These are phyloP conservation scores for Guyanaporus albipodus DNA, from an alignment of 768 basidiomycete species.

Conservation along the genomic window DNA sequence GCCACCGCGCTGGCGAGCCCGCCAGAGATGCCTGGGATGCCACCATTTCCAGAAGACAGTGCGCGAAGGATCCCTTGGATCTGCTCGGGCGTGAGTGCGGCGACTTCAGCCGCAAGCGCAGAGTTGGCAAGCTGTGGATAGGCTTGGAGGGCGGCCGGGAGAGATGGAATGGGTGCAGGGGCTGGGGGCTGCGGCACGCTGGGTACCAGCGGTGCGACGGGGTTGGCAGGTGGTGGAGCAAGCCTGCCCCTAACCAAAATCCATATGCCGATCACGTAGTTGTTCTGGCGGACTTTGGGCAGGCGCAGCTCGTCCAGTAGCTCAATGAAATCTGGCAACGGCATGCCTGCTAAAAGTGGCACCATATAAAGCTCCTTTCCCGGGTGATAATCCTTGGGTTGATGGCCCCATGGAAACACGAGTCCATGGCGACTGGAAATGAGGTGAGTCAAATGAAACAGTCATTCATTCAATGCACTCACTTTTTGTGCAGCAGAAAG, in stretches of 20 bases:
- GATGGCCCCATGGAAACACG: conserved; percentile 80
- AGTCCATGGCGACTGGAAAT: conserved; percentile 73
- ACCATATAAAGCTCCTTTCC: conserved; percentile 88
- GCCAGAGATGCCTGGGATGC: conserved; percentile 28
- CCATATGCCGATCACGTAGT: conserved; percentile 80
- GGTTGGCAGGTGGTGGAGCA: conserved; percentile 37
- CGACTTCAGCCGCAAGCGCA: conserved; percentile 66
- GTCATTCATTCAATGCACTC: conserved; percentile 26
- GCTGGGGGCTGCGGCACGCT: conserved; percentile 14
- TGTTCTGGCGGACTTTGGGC: conserved; percentile 55
- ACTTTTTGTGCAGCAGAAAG: conserved; percentile 73
- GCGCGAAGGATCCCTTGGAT: conserved; percentile 64
- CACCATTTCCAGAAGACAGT: conserved; percentile 42
- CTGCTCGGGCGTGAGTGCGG: conserved; percentile 72
- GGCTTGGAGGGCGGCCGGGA: conserved; percentile 26
- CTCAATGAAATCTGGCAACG: conserved; percentile 82
- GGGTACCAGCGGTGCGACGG: conserved; percentile 8
- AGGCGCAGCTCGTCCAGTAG: conserved; percentile 72
- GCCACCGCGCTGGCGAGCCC: conserved; percentile 26
- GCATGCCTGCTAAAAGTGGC: conserved; percentile 60
- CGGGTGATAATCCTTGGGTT: conserved; percentile 67
- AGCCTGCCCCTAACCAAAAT: conserved; percentile 82
- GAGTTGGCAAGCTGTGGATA: conserved; percentile 41
- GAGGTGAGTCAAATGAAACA: conserved; percentile 8
- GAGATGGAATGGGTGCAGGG: conserved; percentile 8